Conservation (phyloP, 2,329 filamentous ascomycete genomes). For the Septoria linicola region DNA sequence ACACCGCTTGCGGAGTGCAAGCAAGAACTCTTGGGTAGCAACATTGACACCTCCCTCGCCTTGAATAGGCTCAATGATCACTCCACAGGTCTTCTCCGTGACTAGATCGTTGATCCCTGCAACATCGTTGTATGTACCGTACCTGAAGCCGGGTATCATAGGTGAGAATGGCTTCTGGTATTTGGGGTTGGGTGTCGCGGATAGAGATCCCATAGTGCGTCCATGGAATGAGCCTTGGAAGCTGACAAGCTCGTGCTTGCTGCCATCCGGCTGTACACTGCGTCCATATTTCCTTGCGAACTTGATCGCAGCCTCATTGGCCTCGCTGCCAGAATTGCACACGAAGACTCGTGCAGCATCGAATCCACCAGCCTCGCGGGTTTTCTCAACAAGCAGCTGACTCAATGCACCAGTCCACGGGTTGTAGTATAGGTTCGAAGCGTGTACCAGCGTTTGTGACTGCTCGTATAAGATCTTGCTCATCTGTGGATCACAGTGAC, state of each 20-base stretch:
- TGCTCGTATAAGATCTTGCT: conserved; percentile 68
- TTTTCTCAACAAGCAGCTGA: conserved; percentile 79
- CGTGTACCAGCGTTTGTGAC: conserved; percentile 74
- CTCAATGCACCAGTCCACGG: conserved; percentile 90
- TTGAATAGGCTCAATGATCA: conserved; percentile 96
- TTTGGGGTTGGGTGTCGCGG: conserved; percentile 96
- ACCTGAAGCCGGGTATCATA: conserved; percentile 90
- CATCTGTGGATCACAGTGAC: conserved; percentile 83
- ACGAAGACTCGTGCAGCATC: conserved; percentile 78
- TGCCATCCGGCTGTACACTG: conserved; percentile 37
- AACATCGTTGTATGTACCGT: conserved; percentile 83
- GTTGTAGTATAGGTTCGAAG: conserved; percentile 96
- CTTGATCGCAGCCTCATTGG: conserved; percentile 97
- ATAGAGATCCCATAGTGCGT: conserved; percentile 89
- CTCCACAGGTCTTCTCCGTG: conserved; percentile 83
- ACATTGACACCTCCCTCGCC: conserved; percentile 91
- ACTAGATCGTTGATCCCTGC: conserved; percentile 69
- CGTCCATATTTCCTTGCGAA: conserved; percentile 92
- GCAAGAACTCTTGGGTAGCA: conserved; percentile 77
- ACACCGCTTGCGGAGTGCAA: conserved; percentile 79
- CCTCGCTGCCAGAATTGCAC: conserved; percentile 94
- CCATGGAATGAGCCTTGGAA: conserved; percentile 94
- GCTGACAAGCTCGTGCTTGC: conserved; percentile 81
- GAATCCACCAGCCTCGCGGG: conserved; percentile 76
- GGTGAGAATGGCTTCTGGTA: conserved; percentile 94